Evolutionary conservation across 2,329 filamentous ascomycete genomes (phyloP).

Genomic region (Botrytis byssoidea): DNA sequence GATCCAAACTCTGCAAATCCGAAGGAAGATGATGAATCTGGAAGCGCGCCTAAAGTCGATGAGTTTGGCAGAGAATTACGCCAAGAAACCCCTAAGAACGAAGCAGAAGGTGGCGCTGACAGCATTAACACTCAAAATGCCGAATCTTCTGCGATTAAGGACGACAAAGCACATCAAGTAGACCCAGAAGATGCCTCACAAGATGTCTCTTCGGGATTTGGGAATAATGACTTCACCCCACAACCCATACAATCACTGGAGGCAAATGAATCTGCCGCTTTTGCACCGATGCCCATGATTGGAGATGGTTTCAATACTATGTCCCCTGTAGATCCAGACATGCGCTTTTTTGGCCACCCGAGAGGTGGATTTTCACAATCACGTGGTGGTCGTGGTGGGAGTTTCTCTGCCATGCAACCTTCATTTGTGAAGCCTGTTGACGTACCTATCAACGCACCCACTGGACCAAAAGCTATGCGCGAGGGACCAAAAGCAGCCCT

Average conservation of each 20-base stretch:
- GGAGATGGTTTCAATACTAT: conserved; percentile 30
- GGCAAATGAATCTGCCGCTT: conserved; percentile 27
- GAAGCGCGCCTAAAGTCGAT: conserved; percentile 35
- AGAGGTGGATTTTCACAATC: conserved; percentile 32
- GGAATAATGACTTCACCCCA: conserved; percentile 24
- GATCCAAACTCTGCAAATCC: conserved; percentile 35
- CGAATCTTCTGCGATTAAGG: conserved; percentile 19
- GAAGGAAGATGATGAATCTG: conserved; percentile 32
- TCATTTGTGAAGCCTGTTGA: conserved; percentile 39
- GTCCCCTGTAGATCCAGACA: conserved; percentile 19
- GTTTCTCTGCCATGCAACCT: conserved; percentile 41
- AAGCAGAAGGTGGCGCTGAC: conserved; percentile 7
- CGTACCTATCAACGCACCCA: conserved; percentile 72
- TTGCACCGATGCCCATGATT: conserved; percentile 61
- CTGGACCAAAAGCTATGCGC: conserved; percentile 91
- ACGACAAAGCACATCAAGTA: conserved; percentile 23
- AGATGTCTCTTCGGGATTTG: conserved; percentile 21
- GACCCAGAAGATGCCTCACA: conserved; percentile 23
- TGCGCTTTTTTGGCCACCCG: conserved; percentile 35
- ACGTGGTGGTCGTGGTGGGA: conserved; percentile 41
- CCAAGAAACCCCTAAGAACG: conserved; percentile 27
- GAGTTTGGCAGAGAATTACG: conserved; percentile 42
- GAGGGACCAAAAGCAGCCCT: conserved; percentile 81
- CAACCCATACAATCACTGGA: conserved; percentile 40
- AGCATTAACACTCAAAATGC: conserved; percentile 14